These are phyloP conservation scores for Nepenthes gracilis DNA, from an alignment of 148 eudicot genomes.

Conservation along the genomic window DNA sequence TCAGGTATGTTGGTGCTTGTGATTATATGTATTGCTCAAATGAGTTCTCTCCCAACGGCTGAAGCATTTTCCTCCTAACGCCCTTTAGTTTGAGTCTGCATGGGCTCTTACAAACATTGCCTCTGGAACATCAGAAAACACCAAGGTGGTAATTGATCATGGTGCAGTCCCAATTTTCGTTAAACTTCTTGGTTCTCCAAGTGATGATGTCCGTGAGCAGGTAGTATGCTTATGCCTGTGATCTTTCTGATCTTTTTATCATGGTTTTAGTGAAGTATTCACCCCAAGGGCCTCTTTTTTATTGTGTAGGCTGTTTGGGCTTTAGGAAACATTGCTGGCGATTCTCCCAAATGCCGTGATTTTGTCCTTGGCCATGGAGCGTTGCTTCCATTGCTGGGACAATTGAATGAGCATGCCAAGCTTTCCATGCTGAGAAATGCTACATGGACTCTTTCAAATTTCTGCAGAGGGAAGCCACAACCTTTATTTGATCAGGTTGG, in stretches of 20 bases:
- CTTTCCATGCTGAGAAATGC: conserved; percentile 6
- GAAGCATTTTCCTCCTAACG: not conserved
- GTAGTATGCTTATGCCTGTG: not conserved
- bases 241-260: not conserved
- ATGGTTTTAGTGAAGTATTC: not conserved
- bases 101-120: conserved; percentile 16
- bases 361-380: not conserved
- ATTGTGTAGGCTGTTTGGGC: conserved; percentile 8
- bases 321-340: conserved; percentile 8
- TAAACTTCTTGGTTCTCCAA: conserved; percentile 13
- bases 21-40: not conserved
- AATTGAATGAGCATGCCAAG: conserved; percentile 4
- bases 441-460: conserved; percentile 7
- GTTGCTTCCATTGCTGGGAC: not conserved
- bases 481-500: conserved; percentile 6
- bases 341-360: conserved; percentile 3
- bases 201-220: conserved; percentile 16
- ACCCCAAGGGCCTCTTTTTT: not conserved
- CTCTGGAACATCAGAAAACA: conserved; percentile 12
- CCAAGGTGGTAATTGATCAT: conserved; percentile 13
- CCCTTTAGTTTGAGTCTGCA: conserved; percentile 11
- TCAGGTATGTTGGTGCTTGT: conserved; percentile 10
- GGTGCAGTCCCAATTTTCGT: conserved; percentile 14
- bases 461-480: conserved; percentile 6
- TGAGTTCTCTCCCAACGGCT: not conserved